Conservation (phyloP, 2,329 filamentous ascomycete genomes). For the Trichophyton simii region DNA sequence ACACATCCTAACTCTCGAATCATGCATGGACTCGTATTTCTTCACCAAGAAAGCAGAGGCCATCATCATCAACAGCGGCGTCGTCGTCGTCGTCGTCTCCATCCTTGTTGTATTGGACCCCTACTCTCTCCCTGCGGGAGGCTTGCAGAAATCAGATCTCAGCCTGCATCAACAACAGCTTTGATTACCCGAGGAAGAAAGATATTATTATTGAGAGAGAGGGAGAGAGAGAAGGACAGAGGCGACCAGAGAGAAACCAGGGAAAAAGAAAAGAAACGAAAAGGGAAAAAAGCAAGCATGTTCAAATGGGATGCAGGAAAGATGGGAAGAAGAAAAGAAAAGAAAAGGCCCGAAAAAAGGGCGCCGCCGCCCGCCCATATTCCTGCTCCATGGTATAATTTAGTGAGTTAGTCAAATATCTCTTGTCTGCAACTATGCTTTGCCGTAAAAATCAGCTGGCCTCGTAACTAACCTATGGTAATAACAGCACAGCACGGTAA, state of each 20-base stretch:
- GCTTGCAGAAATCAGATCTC: slow-evolving; percentile 1
- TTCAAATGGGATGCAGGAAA: slow-evolving; percentile 2
- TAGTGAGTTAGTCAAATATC: no score
- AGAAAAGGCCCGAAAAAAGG: slow-evolving; percentile 8
- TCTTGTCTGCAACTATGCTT: no score
- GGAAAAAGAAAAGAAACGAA: background rate
- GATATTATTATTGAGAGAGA: background rate
- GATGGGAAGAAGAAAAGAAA: slow-evolving; percentile 9
- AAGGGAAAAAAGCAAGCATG: slow-evolving; percentile 3
- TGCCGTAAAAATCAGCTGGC: slow-evolving; percentile 6
- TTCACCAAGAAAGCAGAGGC: background rate
- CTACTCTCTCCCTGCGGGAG: background rate
- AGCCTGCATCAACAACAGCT: background rate
- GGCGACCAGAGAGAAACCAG: no score
- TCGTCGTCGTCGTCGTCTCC: no score
- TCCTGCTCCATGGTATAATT: slow-evolving; percentile 2
- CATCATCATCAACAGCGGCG: no score
- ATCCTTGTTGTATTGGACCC: background rate
- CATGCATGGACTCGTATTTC: background rate
- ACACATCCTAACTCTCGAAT: background rate
- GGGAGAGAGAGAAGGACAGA: no score
- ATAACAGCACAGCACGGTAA: no score
- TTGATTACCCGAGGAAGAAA: slow-evolving; percentile 2
- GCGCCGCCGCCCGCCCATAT: slow-evolving; percentile 8
- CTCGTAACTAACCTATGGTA: slow-evolving; percentile 10